These are phyloP conservation scores for Cyberlindnera subsufficiens DNA, from an alignment of 805 yeast species.

Conservation along the genomic window DNA sequence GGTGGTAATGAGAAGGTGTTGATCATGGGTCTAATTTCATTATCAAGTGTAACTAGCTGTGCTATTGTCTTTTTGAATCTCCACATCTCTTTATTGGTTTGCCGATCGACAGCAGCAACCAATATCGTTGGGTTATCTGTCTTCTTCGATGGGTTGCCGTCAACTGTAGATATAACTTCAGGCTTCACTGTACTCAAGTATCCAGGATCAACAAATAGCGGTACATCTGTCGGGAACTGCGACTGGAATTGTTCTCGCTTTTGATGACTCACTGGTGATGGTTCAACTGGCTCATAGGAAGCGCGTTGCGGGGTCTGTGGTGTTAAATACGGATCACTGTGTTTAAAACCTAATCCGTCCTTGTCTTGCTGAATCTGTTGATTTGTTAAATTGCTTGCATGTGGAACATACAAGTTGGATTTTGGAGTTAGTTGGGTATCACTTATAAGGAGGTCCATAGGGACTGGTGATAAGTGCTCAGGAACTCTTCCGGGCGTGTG, in stretches of 20 bases:
- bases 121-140: constrained; percentile 55
- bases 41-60: constrained; percentile 58
- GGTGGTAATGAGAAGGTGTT: constrained; percentile 45
- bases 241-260: background rate
- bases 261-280: background rate
- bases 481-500: background rate
- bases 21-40: constrained; percentile 46
- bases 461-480: no score
- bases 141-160: constrained; percentile 33
- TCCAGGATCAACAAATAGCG: constrained; percentile 52
- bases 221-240: constrained; percentile 30
- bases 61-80: constrained; percentile 58
- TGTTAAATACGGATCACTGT: background rate
- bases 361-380: constrained; percentile 11
- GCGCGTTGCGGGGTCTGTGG: background rate
- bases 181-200: constrained; percentile 48
- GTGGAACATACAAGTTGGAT: constrained; percentile 13
- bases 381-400: constrained; percentile 7
- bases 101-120: constrained; percentile 59
- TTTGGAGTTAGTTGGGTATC: constrained; percentile 6
- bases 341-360: constrained; percentile 2
- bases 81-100: constrained; percentile 65
- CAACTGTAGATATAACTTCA: constrained; percentile 43
- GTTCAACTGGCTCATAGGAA: background rate
- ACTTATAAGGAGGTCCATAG: background rate